phyloP scores from a whole-genome alignment of 345 rosid genomes.

The Rhizophora apiculata region DNA sequence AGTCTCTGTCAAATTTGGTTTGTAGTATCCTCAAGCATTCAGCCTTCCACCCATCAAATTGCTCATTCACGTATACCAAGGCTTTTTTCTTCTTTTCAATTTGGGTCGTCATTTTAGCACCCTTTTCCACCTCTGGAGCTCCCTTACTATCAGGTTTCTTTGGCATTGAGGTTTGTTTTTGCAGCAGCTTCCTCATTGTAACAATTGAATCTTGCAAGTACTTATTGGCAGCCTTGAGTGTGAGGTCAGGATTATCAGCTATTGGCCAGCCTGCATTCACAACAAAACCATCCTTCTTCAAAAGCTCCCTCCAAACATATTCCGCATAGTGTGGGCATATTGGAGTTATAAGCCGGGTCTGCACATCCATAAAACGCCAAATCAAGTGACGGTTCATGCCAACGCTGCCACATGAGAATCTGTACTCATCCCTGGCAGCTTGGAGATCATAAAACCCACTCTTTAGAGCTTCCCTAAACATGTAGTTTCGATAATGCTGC shows the following conservation, averaged over 20 bases:
- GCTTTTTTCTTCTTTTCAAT: conserved; percentile 52
- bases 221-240: conserved; percentile 77
- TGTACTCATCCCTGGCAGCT: conserved; percentile 90
- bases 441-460: conserved; percentile 89
- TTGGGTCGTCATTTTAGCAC: conserved; percentile 42
- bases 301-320: conserved; percentile 79
- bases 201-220: conserved; percentile 86
- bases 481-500: conserved; percentile 54
- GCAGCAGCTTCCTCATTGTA: conserved; percentile 73
- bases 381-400: conserved; percentile 73
- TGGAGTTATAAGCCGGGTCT: conserved; percentile 82
- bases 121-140: conserved; percentile 42
- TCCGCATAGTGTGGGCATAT: conserved; percentile 93
- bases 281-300: conserved; percentile 75
- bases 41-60: conserved; percentile 83
- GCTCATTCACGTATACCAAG: conserved; percentile 72
- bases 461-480: conserved; percentile 94
- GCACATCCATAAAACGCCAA: conserved; percentile 80
- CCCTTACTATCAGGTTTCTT: conserved; percentile 73
- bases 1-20: conserved; percentile 48
- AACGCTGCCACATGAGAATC: conserved; percentile 69
- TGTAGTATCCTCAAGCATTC: conserved; percentile 71
- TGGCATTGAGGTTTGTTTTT: conserved; percentile 61
- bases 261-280: conserved; percentile 91
- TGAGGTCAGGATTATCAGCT: conserved; percentile 62